Evolutionary conservation across 495 filamentous ascomycete genomes (phyloP).

Genomic region (Penicillium psychrofluorescens): DNA sequence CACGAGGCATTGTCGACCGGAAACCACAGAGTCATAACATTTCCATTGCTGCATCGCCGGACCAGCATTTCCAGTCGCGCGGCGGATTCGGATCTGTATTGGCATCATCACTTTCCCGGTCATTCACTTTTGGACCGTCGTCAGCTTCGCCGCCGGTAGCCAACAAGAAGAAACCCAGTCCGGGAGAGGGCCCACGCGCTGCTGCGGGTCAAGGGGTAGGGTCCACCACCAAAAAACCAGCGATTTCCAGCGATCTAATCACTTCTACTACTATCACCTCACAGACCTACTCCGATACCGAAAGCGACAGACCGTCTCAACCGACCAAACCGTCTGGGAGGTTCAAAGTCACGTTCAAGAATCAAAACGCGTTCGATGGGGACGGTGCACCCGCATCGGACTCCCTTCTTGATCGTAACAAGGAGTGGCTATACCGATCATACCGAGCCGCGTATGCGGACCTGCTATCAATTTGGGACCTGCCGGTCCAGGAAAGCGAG

Average conservation of each 20-base stretch:
- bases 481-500: conserved; percentile 67
- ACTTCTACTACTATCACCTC: conserved; percentile 20
- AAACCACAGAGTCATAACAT: conserved; percentile 46
- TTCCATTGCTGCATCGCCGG: conserved; percentile 62
- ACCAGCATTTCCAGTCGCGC: conserved; percentile 41
- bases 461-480: conserved; percentile 73
- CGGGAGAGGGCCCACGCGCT: conserved; percentile 57
- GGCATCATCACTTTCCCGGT: conserved; percentile 63
- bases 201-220: conserved; percentile 55
- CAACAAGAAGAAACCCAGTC: conserved; percentile 55
- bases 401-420: conserved; percentile 61
- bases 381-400: conserved; percentile 56
- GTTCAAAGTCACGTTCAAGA: conserved; percentile 62
- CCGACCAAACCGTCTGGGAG: conserved; percentile 20
- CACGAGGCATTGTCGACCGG: conserved; percentile 23
- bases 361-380: conserved; percentile 70
- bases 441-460: conserved; percentile 80
- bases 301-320: conserved; percentile 29
- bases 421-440: conserved; percentile 50
- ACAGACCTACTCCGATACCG: conserved; percentile 38
- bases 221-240: conserved; percentile 43
- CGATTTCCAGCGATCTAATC: conserved; percentile 24
- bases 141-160: conserved; percentile 57
- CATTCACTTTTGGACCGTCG: conserved; percentile 57
- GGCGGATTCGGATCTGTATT: conserved; percentile 50